Base-by-base conservation (phyloP, 129 eudicot genomes). In the Mikania micrantha region DNA sequence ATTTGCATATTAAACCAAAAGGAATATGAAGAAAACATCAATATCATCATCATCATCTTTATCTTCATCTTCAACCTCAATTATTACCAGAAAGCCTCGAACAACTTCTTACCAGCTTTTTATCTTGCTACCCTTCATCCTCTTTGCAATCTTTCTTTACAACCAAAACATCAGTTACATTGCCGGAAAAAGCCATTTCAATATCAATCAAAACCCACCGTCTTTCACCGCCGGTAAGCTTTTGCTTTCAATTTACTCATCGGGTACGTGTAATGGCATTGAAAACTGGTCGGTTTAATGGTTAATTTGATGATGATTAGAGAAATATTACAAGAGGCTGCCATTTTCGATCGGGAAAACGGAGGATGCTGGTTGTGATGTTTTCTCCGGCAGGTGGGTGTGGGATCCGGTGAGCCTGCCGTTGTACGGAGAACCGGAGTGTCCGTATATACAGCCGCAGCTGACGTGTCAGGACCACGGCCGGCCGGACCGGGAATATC, bases 391-490 rank as follows among this genome's bases (percentile, higher is more conserved):
- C 38, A 78, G 70, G 53, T 92, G 98, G 98, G 96, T 92, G 8
- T 67, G 87, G 80, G 96, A 92, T 60, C 81, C 87, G 31, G 5
- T 32, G 60, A 70, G n/a, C 40, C 81, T 87, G 81, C 98, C 98
- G 53, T 61, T 86, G 24, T 92, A 92, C 40, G 80, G 88, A 63
- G 98, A 92, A 59, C 68, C 77, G 17, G 98, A 92, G 49, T 92
- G 98, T 76, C 98, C 98, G 0, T 92, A 88, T 69, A 88, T 92
- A 17, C 91, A 82, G 41, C 96, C 96, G 7, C 98, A 92, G 48
- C 41, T 92, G 61, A 92, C 98, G 0, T 92, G 98, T 61, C 91
- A 82, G 70, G 87, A 88, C 57, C 96, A 82, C 60, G 98, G 95
- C 78, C 85, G 98, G 35, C 96, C 96, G 19, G 98, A 92, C 13